Conservation (phyloP, 192 early-diverging fungal genomes). For the Tieghemiomyces parasiticus region DNA sequence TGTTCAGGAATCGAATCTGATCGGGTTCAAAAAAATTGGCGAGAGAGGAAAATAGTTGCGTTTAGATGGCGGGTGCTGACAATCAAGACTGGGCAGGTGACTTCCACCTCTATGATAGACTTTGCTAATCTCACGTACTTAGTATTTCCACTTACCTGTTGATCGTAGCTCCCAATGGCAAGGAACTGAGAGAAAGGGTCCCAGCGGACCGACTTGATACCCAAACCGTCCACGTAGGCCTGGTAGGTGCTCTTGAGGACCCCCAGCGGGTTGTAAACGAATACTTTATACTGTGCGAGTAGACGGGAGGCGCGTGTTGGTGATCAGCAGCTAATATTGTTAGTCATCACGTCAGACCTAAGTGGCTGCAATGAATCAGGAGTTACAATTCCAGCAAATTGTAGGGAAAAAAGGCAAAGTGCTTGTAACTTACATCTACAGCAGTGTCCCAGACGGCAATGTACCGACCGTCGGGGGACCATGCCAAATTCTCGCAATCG, state of each 20-base stretch:
- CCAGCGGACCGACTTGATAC: conserved; percentile 63
- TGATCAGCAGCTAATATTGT: too few species aligned
- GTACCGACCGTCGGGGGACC: conserved; percentile 75
- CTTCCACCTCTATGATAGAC: too few species aligned
- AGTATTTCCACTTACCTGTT: conserved; percentile 55
- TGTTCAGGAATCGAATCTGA: conserved; percentile 50
- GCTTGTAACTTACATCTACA: conserved; percentile 33
- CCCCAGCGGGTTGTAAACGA: conserved; percentile 58
- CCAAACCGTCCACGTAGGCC: conserved; percentile 45
- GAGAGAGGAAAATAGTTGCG: not conserved
- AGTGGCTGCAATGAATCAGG: not conserved
- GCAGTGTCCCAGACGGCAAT: conserved; percentile 62
- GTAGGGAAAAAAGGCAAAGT: not conserved
- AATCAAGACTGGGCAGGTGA: not conserved
- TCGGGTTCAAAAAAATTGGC: conserved; percentile 11
- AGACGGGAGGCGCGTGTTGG: not conserved
- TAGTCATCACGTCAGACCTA: too few species aligned
- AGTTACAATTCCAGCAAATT: not conserved
- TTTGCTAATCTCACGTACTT: too few species aligned
- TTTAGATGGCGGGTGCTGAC: not conserved
- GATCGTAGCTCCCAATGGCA: conserved; percentile 75
- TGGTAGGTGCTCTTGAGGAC: conserved; percentile 24
- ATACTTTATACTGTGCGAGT: conserved; percentile 41
- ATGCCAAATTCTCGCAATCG: conserved; percentile 58
- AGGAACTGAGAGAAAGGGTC: conserved; percentile 58